These are phyloP conservation scores for Curvularia hawaiiensis DNA, from an alignment of 2,329 filamentous ascomycete species.

Conservation along the genomic window DNA sequence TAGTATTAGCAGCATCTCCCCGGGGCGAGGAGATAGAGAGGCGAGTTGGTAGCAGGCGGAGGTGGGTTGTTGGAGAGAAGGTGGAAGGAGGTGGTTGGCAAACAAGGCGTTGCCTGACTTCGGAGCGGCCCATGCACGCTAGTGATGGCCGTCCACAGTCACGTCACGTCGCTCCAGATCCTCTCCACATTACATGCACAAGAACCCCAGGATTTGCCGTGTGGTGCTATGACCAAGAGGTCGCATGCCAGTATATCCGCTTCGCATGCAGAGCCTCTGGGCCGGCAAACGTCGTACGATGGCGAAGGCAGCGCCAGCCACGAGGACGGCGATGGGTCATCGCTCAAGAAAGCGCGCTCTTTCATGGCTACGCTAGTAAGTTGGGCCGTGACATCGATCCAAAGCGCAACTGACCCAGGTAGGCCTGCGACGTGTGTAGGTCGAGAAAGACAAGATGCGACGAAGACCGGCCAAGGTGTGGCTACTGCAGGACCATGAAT, in stretches of 20 bases:
- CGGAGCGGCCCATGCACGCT: constrained; percentile 11
- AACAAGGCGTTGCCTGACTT: not conserved
- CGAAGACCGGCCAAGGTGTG: constrained; percentile 58
- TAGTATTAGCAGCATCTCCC: not conserved
- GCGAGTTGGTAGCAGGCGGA: not conserved
- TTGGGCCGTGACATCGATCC: not conserved
- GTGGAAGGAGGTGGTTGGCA: not conserved
- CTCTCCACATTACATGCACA: constrained; percentile 9
- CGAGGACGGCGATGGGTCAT: constrained; percentile 32
- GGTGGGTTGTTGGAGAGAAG: not conserved
- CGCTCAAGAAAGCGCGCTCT: constrained; percentile 41
- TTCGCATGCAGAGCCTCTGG: constrained; percentile 25
- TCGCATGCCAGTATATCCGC: constrained; percentile 29
- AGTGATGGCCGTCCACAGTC: constrained; percentile 3
- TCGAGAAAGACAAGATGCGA: constrained; percentile 62
- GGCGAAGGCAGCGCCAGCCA: constrained; percentile 31
- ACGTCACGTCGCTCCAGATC: constrained; percentile 3
- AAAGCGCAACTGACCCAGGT: constrained; percentile 11
- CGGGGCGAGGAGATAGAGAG: not conserved
- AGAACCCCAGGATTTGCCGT: constrained; percentile 5
- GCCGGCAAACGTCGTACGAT: constrained; percentile 26
- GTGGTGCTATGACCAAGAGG: constrained; percentile 46
- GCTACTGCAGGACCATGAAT: constrained; percentile 56
- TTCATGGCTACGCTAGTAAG: constrained; percentile 45
- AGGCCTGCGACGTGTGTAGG: constrained; percentile 60